Percentiles rank a stretch among this genome's conserved stretches.
Evolutionary conservation across 305 asterid species (phyloP).

Genomic region (Nicotiana rustica): DNA sequence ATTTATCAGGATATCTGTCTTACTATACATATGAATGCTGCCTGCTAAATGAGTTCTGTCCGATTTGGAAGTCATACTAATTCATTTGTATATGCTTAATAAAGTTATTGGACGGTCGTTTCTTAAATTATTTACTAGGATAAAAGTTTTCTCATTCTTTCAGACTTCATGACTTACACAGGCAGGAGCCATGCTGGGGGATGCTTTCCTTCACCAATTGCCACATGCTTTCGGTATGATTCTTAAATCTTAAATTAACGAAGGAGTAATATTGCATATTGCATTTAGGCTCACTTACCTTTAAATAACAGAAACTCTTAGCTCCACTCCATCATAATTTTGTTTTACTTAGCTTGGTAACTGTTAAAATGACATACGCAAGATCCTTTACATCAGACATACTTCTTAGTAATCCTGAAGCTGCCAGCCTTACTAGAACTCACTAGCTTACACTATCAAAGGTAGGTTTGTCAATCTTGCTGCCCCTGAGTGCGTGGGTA

Average conservation of each 20-base stretch:
- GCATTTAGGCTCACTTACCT: background rate
- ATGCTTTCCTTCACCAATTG: constrained; percentile 99
- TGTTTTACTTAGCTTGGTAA: background rate
- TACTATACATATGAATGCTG: background rate
- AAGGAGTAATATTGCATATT: background rate
- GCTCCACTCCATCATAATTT: background rate
- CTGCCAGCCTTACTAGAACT: constrained; percentile 17
- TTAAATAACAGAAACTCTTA: background rate
- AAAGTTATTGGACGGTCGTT: background rate
- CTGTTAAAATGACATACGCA: background rate
- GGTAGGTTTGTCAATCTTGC: constrained; percentile 2
- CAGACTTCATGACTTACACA: constrained; percentile 48
- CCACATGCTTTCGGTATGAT: constrained; percentile 98
- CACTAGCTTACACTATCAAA: constrained; percentile 22
- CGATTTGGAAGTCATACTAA: background rate
- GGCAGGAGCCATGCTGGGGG: constrained; percentile 99
- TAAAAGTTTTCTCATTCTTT: constrained; percentile 20
- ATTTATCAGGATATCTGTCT: background rate
- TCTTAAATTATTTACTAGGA: constrained; percentile 12
- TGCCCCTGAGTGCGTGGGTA: constrained; percentile 23
- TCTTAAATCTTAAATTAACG: constrained; percentile 8
- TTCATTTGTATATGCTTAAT: background rate
- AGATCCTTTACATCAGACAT: constrained; percentile 26
- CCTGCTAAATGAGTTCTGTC: background rate
- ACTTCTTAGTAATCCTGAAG: constrained; percentile 27